Evolutionary conservation across 176 grass and related monocot genomes (phyloP).

Genomic region (Metroxylon sagu): DNA sequence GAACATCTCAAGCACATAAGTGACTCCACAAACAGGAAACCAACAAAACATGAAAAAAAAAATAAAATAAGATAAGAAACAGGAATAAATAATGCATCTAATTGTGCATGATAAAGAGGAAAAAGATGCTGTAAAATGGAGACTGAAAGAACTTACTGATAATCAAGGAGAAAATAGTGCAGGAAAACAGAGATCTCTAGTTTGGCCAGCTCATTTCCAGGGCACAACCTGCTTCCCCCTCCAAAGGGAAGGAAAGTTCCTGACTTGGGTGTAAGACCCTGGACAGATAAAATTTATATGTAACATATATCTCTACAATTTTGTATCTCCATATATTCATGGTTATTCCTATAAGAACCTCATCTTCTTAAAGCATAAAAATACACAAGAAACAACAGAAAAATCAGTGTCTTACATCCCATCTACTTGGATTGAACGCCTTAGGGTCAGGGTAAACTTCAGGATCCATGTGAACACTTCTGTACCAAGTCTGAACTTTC

Average conservation of each 20-base stretch:
- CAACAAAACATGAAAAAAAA: too few species aligned
- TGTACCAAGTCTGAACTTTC: slow-evolving; percentile 81
- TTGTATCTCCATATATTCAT: neutral
- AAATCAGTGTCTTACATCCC: slow-evolving; percentile 47
- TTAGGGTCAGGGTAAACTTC: slow-evolving; percentile 61
- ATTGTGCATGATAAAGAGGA: neutral
- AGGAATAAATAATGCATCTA: neutral
- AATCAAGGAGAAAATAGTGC: slow-evolving; percentile 81
- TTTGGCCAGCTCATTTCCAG: slow-evolving; percentile 85
- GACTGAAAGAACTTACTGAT: slow-evolving; percentile 42
- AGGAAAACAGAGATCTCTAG: slow-evolving; percentile 96
- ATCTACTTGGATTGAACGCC: slow-evolving; percentile 73
- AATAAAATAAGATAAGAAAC: neutral
- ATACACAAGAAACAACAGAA: neutral
- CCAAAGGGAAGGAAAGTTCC: slow-evolving; percentile 84
- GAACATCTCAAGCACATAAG: too few species aligned
- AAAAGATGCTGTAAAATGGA: neutral
- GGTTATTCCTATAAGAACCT: neutral
- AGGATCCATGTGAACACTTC: slow-evolving; percentile 88
- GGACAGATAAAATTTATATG: slow-evolving; percentile 15
- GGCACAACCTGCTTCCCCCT: slow-evolving; percentile 57
- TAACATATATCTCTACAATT: neutral
- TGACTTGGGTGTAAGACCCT: slow-evolving; percentile 53
- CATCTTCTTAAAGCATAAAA: slow-evolving; percentile 4
- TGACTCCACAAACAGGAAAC: too few species aligned